These are phyloP conservation scores for Thermomucor indicae-seudaticae DNA, from an alignment of 371 early-diverging fungal species.

Conservation along the genomic window DNA sequence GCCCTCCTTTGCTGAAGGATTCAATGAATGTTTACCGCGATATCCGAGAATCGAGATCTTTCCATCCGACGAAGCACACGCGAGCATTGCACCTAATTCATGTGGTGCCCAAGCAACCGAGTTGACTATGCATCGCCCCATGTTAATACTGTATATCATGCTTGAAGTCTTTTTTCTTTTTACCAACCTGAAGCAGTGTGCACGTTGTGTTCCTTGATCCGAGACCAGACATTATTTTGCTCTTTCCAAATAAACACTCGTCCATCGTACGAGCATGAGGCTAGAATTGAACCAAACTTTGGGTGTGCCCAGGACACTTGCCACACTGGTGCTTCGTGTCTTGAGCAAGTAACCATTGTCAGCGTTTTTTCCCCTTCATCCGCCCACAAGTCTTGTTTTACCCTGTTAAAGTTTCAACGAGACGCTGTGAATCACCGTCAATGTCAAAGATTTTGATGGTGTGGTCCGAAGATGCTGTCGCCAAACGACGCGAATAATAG, in stretches of 20 bases:
- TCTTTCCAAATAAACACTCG: constrained; percentile 95
- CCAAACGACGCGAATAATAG: constrained; percentile 95
- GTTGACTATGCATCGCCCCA: constrained; percentile 62
- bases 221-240: constrained; percentile 78
- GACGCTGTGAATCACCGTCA: constrained; percentile 76
- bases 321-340: constrained; percentile 99
- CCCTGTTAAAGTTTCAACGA: constrained; percentile 78
- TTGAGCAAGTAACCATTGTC: constrained; percentile 27
- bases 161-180: background rate
- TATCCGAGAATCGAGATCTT: constrained; percentile 88
- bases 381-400: constrained; percentile 11
- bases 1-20: background rate
- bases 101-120: constrained; percentile 97
- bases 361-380: background rate
- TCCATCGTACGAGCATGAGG: constrained; percentile 95
- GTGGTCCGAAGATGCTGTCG: constrained; percentile 96
- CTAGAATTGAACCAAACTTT: constrained; percentile 92
- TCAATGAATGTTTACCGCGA: constrained; percentile 58
- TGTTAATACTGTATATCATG: background rate
- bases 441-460: constrained; percentile 91
- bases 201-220: constrained; percentile 84
- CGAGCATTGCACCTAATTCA: constrained; percentile 90
- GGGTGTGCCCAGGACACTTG: constrained; percentile 99
- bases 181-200: constrained; percentile 84
- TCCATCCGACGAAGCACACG: constrained; percentile 96